phyloP scores from a whole-genome alignment of 108 stramenopile species.

The Skeletonema marinoi region DNA sequence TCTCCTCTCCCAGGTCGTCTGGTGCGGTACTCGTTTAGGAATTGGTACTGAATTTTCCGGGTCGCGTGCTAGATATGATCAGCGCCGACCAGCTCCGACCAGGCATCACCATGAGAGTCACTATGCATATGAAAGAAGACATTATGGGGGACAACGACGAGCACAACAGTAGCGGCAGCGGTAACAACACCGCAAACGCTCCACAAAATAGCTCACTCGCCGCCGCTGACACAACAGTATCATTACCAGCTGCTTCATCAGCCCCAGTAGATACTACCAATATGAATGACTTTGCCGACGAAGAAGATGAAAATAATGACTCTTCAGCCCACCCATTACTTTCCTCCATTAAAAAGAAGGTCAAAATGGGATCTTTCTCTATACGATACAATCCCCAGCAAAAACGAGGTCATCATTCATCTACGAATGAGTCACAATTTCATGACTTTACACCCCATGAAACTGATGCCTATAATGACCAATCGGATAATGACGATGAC shows the following conservation, averaged over 20 bases:
- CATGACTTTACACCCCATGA: slow-evolving; percentile 10
- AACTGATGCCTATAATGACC: not conserved
- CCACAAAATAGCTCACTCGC: not conserved
- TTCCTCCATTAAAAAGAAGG: slow-evolving; percentile 5
- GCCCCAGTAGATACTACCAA: not conserved
- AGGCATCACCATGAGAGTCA: too few species aligned
- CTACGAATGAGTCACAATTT: not conserved
- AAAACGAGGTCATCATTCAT: not conserved
- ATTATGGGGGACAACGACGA: slow-evolving; percentile 12
- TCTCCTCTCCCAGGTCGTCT: too few species aligned
- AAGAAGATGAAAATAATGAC: slow-evolving; percentile 1
- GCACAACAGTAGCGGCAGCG: not conserved
- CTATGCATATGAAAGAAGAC: not conserved
- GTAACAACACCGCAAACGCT: not conserved
- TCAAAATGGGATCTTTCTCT: slow-evolving; percentile 33
- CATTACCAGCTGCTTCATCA: not conserved
- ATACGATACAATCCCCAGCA: slow-evolving; percentile 17
- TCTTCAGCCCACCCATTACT: slow-evolving; percentile 9
- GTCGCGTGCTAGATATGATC: too few species aligned
- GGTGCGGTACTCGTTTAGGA: too few species aligned
- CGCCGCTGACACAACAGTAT: not conserved
- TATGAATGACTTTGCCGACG: not conserved
- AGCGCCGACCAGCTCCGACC: too few species aligned
- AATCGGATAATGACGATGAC: not conserved
- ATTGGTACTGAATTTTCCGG: too few species aligned